These are phyloP conservation scores for Sherardia arvensis DNA, from an alignment of 257 asterid species.

Conservation along the genomic window DNA sequence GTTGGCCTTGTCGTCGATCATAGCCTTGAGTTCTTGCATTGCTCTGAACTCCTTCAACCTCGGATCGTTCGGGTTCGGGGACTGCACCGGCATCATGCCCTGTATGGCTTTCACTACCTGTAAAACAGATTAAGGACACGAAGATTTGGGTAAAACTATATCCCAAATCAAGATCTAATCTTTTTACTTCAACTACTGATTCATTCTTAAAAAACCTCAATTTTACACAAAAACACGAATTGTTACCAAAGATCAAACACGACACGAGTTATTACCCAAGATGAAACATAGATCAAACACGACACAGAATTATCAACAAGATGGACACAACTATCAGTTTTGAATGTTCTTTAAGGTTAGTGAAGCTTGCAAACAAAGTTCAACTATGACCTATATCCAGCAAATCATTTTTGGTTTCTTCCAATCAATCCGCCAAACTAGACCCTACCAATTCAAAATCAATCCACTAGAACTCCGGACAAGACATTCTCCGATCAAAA, in stretches of 20 bases:
- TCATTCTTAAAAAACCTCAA: not conserved
- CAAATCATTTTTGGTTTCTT: not conserved
- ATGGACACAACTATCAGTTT: not conserved
- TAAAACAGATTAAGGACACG: conserved; percentile 30
- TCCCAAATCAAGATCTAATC: not conserved
- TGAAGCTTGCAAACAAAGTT: not conserved
- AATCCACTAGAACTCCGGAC: not conserved
- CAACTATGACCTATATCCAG: not conserved
- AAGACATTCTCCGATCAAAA: not conserved
- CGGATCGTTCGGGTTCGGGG: conserved; percentile 32
- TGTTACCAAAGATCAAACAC: too few species aligned
- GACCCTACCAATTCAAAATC: not conserved
- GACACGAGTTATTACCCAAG: too few species aligned
- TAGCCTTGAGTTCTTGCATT: conserved; percentile 51
- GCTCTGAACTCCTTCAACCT: conserved; percentile 42
- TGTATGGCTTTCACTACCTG: conserved; percentile 87
- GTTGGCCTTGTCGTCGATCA: conserved; percentile 53
- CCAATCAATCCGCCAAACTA: not conserved
- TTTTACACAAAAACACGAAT: too few species aligned
- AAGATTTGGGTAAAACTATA: conserved; percentile 40
- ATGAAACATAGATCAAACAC: not conserved
- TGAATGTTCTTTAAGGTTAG: not conserved
- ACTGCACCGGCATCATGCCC: conserved; percentile 44
- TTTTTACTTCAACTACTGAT: not conserved
- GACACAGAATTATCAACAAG: not conserved